Conservation (phyloP, 148 eudicot species). For the Dysphania ambrosioides region DNA sequence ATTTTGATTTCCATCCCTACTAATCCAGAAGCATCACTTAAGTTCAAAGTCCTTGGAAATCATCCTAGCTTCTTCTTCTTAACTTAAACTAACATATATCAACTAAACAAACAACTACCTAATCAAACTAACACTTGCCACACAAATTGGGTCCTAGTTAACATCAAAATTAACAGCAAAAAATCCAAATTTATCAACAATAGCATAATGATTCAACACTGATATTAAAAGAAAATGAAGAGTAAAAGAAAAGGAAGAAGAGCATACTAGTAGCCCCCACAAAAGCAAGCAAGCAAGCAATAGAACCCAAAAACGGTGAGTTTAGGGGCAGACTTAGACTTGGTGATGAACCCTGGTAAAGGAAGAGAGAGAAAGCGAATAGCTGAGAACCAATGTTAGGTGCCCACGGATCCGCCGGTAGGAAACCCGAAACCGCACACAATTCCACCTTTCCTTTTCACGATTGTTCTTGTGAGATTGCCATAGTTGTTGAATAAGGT, state of each 20-base stretch:
- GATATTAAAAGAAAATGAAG: background rate
- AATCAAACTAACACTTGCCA: background rate
- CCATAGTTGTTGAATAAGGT: background rate
- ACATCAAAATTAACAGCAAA: background rate
- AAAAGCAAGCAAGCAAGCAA: conserved; percentile 98
- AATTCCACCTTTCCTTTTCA: conserved; percentile 30
- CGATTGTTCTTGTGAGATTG: background rate
- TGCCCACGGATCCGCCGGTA: conserved; percentile 94
- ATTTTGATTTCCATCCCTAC: background rate
- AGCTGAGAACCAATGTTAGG: conserved; percentile 88
- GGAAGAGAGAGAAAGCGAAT: conserved; percentile 87
- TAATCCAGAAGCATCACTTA: background rate
- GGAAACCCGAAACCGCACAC: conserved; percentile 46
- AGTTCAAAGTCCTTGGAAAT: background rate
- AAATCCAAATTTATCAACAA: background rate
- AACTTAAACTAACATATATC: background rate
- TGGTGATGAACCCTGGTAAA: conserved; percentile 88
- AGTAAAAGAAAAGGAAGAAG: background rate
- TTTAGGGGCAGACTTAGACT: conserved; percentile 76
- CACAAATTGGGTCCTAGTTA: background rate
- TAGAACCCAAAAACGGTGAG: conserved; percentile 97
- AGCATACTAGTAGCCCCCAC: conserved; percentile 94
- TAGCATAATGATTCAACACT: background rate
- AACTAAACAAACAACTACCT: background rate
- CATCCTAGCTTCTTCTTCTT: background rate